Evolutionary conservation across 495 filamentous ascomycete species (phyloP), one percentile per base, ranked within the genome.

Genomic region (Trichoderma gamsii): DNA sequence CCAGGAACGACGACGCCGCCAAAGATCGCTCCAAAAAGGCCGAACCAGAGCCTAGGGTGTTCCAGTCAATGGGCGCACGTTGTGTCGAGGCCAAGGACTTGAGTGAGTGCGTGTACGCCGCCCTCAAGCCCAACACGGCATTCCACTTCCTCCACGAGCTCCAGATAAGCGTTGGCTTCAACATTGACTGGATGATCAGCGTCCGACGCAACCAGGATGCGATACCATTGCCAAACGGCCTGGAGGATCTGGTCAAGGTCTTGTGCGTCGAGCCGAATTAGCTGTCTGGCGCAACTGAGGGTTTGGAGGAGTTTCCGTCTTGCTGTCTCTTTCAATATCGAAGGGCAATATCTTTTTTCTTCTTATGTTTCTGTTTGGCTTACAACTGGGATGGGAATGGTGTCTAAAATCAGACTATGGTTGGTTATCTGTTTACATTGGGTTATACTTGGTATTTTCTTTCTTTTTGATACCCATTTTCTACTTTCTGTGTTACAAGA

Each of bases 131-230:
- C 9, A 32, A 3, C 11, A 61, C 56, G 25, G 56, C 56, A 11
- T 61, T 61, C 25, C 56, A 32, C 56, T 61, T 61, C n/a, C 56
- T 61, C 56, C 25, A 61, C 25, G 11, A 13, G 27, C 56, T 61
- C 25, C 56, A 61, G 25, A 32, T 61, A 7, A 23, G 35, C 4
- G 25, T 13, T 16, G 56, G 56, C 11, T 32, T 61, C 16, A 32
- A 32, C 27, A 11, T 21, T 52, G 0, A 18, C 56, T 61, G 56
- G 56, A 61, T 52, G 49, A 11, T 52, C 18, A 23, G 8, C 9
- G 21, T 9, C 5, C 49, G n/a, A 5, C 9, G 3, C n/a, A 21
- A 11, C 18, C 49, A 23, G 49, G 9, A 21, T 11, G 9, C n/a
- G 4, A 16, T 9, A n/a, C 49, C 49, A 3, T 4, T 25, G 9